Evolutionary conservation across 1,284 basidiomycete genomes (phyloP), one percentile per base, ranked within the genome.

Genomic region (Lignosus rhinocerotis): DNA sequence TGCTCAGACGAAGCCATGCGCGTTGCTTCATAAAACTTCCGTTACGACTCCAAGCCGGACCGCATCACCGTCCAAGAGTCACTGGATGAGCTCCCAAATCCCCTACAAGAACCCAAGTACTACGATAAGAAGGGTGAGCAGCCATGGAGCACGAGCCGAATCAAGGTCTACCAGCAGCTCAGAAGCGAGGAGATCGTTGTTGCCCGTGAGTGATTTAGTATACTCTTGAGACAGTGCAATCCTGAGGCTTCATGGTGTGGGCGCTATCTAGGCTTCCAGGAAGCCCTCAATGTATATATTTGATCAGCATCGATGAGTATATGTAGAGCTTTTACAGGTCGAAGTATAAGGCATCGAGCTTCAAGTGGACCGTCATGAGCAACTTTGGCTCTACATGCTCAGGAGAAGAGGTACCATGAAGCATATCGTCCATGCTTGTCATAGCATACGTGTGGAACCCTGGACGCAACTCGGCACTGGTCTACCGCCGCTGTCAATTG

Each of bases 11-110:
- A 57, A 41, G 51, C 34, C 33, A 63, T 83, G 70, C 76, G 80
- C 33, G 58, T 83, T 43, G 75, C 76, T 7, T 77, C 80, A 0
- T 85, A 80, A 70, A 85, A 85, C 68, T 68, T 85, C 19, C 79
- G 83, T 25, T 85, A 76, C 61, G 84, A 86, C 68, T 78, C 77
- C 4, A 72, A 74, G 65, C 80, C 81, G 30, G 74, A 84, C 69
- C 75, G 73, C 42, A 78, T 81, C 41, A 74, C 80, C 8, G 79
- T 84, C n/a, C 68, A 75, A 52, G 67, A 82, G 56, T 76, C 80
- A 0, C 68, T 85, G 33, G 70, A 73, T 0, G 61, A 70, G 1
- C 73, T 85, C 5, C 73, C 74, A 10, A 75, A 81, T 62, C 80
- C 80, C 2, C 70, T 80, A 4, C 50, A 65, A 9, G 65, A 72